Conservation (phyloP, 1,139 yeast genomes). For the Taphrina pruni region DNA sequence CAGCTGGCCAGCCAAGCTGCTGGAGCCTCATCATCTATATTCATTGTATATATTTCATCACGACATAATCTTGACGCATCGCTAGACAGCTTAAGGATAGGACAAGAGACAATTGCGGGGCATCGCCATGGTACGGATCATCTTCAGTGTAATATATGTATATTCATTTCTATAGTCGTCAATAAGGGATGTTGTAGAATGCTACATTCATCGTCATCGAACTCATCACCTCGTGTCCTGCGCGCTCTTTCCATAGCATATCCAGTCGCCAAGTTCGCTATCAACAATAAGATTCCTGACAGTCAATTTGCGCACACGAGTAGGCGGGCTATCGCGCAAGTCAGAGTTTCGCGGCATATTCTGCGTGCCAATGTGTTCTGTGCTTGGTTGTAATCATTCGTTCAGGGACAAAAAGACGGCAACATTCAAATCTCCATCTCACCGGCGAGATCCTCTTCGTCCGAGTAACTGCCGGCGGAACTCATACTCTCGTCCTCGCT, state of each 20-base stretch:
- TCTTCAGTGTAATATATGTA: constrained; percentile 3
- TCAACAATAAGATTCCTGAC: background rate
- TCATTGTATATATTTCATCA: constrained; percentile 3
- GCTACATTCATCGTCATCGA: too few species aligned
- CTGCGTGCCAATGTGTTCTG: too few species aligned
- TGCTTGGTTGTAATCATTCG: too few species aligned
- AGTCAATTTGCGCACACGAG: too few species aligned
- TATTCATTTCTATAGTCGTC: background rate
- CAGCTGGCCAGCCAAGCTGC: too few species aligned
- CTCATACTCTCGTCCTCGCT: constrained; percentile 56
- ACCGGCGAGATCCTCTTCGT: constrained; percentile 58
- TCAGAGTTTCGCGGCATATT: too few species aligned
- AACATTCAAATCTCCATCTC: constrained; percentile 50
- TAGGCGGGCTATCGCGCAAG: too few species aligned
- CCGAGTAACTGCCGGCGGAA: constrained; percentile 57
- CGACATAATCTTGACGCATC: background rate
- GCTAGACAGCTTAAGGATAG: too few species aligned
- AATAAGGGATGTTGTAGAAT: background rate
- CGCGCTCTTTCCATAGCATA: background rate
- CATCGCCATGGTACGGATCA: background rate
- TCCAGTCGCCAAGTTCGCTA: constrained; percentile 4
- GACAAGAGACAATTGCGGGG: too few species aligned
- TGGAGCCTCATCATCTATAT: background rate
- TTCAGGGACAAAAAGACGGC: too few species aligned
- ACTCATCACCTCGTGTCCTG: background rate